Percentiles rank a stretch among this genome's conserved stretches.
Evolutionary conservation across 176 grass and related monocot species (phyloP).

Genomic region (Tuctoria greenei): DNA sequence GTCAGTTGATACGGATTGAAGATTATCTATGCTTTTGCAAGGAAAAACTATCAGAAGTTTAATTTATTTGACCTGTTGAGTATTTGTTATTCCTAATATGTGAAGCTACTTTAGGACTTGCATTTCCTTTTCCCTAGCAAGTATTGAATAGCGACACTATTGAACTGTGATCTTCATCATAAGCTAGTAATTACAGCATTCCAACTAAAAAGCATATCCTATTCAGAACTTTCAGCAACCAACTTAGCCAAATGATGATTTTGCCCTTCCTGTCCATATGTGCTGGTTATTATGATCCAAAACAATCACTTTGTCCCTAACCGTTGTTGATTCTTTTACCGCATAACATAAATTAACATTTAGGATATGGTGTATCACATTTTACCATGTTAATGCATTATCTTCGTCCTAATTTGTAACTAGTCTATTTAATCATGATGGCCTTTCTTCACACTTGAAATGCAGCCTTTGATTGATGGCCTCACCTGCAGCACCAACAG

Average conservation of each 20-base stretch:
- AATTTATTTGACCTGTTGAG: not conserved
- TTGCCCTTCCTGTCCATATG: not conserved
- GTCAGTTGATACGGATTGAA: not conserved
- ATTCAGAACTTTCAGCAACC: not conserved
- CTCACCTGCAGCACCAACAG: conserved; percentile 34
- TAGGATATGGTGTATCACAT: not conserved
- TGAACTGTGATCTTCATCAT: not conserved
- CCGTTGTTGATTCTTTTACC: not conserved
- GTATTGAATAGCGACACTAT: not conserved
- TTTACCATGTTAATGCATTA: not conserved
- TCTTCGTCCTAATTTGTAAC: not conserved
- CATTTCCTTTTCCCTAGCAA: not conserved
- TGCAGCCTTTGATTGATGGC: conserved; percentile 60
- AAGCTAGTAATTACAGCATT: not conserved
- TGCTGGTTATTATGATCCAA: not conserved
- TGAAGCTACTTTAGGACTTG: not conserved
- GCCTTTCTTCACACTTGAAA: conserved; percentile 28
- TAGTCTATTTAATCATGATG: conserved; percentile 12
- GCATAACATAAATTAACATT: not conserved
- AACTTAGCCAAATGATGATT: conserved; percentile 1
- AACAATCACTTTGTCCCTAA: not conserved
- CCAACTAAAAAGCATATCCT: not conserved
- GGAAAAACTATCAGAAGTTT: not conserved
- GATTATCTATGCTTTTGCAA: conserved; percentile 2
- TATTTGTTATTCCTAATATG: not conserved